Evolutionary conservation across 2,329 filamentous ascomycete species (phyloP), one percentile per base, ranked within the genome.

Genomic region (Monosporascus sp.): DNA sequence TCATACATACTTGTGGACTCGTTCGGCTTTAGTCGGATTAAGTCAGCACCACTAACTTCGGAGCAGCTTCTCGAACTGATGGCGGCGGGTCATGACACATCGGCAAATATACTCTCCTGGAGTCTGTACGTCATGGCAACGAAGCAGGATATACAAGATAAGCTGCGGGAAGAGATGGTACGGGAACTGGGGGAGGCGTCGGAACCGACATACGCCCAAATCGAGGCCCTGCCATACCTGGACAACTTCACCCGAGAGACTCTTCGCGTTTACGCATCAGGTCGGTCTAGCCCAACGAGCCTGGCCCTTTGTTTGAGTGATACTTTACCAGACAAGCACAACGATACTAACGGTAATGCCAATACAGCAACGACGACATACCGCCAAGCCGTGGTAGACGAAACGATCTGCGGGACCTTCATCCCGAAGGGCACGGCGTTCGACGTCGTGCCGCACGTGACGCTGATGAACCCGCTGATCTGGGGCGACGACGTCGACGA

Each of bases 201-300:
- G 1, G 48, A n/a, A 60, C 68, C 55, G 66, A 66, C 51, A 7
- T 59, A 55, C 26, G 41, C 50, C 47, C 52, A 57, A 17, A 51
- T 73, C 0, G 69, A 73, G 8, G 40, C 52, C 7, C 59, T 73
- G 3, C 47, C 55, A 0, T 74, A 71, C 50, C 58, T 74, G 16
- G 61, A 72, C 43, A 70, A 69, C 56, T 69, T 76, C 54, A 64
- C 67, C 55, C 70, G 66, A 37, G 74, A 76, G 54, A 66, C 68
- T 0, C 59, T 76, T 1, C 67, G 74, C 0, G 50, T 69, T 0
- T 67, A 69, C 53, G 64, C 67, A 5, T 69, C 71, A n/a, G 50
- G 56, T 57, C 49, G 52, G 52, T 52, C 40, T 17, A n/a, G 11
- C 14, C 9, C 37, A 7, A 19, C 14, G 11, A 19, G 31, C 14